phyloP scores from a whole-genome alignment of 129 eudicot genomes.

The Lactuca saligna region DNA sequence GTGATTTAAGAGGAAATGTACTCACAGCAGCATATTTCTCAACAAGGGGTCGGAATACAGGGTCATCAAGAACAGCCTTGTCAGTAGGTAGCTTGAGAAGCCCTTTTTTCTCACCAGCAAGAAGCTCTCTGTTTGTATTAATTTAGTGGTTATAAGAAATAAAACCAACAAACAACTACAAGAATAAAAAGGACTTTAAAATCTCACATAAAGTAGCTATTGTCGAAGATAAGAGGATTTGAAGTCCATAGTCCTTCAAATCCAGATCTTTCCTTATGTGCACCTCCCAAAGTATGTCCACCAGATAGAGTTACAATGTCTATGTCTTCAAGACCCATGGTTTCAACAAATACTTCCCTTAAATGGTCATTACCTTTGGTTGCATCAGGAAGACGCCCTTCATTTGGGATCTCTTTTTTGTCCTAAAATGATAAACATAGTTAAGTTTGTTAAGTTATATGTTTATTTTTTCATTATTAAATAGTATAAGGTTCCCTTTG shows the following conservation, averaged over 20 bases:
- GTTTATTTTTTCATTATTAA: too few species aligned
- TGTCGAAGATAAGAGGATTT: conserved; percentile 76
- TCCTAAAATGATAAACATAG: conserved; percentile 40
- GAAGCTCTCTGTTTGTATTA: conserved; percentile 54
- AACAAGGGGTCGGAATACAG: conserved; percentile 64
- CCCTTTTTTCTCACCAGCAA: conserved; percentile 77
- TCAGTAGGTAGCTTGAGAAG: conserved; percentile 77
- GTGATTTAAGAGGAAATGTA: background rate
- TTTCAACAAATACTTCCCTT: conserved; percentile 57
- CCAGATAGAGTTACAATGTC: conserved; percentile 89
- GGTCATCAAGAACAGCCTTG: conserved; percentile 70
- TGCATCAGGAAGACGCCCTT: conserved; percentile 86
- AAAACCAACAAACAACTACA: background rate
- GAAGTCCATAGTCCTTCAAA: conserved; percentile 88
- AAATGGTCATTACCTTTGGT: conserved; percentile 69
- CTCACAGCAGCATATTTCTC: conserved; percentile 75
- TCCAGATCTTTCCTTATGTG: conserved; percentile 83
- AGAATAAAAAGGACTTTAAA: background rate
- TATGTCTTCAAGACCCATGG: conserved; percentile 75
- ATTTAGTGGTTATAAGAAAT: too few species aligned
- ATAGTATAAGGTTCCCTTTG: too few species aligned
- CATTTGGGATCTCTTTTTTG: conserved; percentile 66
- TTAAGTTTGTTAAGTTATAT: too few species aligned
- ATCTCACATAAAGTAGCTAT: conserved; percentile 76
- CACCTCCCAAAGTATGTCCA: conserved; percentile 83